phyloP scores from a whole-genome alignment of 305 asterid species.

The Solanum aculeatissimum region DNA sequence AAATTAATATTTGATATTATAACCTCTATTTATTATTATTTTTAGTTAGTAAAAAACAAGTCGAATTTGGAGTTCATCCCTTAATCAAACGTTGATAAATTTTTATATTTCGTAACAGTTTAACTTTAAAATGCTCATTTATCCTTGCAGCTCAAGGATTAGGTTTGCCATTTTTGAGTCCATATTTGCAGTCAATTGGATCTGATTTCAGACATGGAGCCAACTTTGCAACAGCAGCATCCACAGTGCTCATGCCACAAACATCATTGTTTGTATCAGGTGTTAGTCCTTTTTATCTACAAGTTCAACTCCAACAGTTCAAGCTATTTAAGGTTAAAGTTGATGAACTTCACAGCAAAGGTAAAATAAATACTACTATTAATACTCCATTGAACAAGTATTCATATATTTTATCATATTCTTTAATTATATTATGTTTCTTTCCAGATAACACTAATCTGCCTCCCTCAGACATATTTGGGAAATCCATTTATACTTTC shows the following conservation, averaged over 20 bases:
- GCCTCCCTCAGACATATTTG: conserved; percentile 42
- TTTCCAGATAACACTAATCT: conserved; percentile 25
- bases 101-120: no score
- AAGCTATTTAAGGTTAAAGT: conserved; percentile 45
- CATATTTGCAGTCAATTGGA: conserved; percentile 69
- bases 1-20: not conserved
- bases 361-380: not conserved
- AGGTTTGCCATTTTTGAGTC: conserved; percentile 66
- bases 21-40: no score
- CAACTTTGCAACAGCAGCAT: conserved; percentile 73
- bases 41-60: no score
- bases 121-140: no score
- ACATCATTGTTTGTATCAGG: conserved; percentile 68
- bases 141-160: conserved; percentile 73
- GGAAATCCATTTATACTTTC: conserved; percentile 63
- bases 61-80: no score
- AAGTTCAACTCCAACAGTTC: conserved; percentile 65
- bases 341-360: conserved; percentile 17
- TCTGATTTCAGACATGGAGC: conserved; percentile 75
- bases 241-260: conserved; percentile 60
- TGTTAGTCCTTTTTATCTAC: conserved; percentile 67
- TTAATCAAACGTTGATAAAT: no score
- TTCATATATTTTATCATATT: not conserved
- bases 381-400: not conserved
- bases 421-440: not conserved